Conservation (phyloP, 352 stramenopile species). For the Globisporangium nodosum region DNA sequence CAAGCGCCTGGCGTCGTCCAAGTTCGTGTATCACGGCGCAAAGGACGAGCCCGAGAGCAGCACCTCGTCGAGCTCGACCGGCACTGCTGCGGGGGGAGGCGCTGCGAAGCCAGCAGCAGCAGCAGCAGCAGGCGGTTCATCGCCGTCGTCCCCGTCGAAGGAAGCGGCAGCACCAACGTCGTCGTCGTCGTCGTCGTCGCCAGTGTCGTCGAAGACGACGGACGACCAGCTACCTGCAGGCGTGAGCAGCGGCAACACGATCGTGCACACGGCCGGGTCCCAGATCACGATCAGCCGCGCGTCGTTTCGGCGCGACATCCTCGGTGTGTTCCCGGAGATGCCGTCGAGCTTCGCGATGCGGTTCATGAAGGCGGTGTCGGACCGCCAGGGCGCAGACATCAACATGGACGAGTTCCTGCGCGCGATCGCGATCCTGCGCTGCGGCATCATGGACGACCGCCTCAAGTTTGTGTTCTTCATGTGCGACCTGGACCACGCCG, state of each 20-base stretch:
- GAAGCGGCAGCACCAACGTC: slow-evolving; percentile 10
- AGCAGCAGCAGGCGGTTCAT: slow-evolving; percentile 4
- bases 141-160: slow-evolving; percentile 17
- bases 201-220: slow-evolving; percentile 23
- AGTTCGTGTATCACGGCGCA: slow-evolving; percentile 72
- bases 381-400: slow-evolving; percentile 78
- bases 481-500: slow-evolving; percentile 83
- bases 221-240: slow-evolving; percentile 19
- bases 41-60: slow-evolving; percentile 24
- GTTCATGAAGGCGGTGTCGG: slow-evolving; percentile 85
- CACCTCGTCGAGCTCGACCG: slow-evolving; percentile 10
- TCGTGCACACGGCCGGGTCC: slow-evolving; percentile 62
- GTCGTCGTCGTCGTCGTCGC: slow-evolving; percentile 36
- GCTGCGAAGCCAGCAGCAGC: slow-evolving; percentile 12
- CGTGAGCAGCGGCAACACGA: slow-evolving; percentile 28
- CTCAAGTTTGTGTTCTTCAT: slow-evolving; percentile 84
- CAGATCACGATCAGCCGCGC: slow-evolving; percentile 79
- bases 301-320: slow-evolving; percentile 80
- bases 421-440: slow-evolving; percentile 67
- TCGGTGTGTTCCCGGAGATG: slow-evolving; percentile 87
- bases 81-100: slow-evolving; percentile 1
- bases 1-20: slow-evolving; percentile 76
- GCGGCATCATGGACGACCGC: slow-evolving; percentile 69
- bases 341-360: slow-evolving; percentile 86
- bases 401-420: slow-evolving; percentile 88